Conservation (phyloP, 805 yeast species). For the Kodamaea kakaduensis region DNA sequence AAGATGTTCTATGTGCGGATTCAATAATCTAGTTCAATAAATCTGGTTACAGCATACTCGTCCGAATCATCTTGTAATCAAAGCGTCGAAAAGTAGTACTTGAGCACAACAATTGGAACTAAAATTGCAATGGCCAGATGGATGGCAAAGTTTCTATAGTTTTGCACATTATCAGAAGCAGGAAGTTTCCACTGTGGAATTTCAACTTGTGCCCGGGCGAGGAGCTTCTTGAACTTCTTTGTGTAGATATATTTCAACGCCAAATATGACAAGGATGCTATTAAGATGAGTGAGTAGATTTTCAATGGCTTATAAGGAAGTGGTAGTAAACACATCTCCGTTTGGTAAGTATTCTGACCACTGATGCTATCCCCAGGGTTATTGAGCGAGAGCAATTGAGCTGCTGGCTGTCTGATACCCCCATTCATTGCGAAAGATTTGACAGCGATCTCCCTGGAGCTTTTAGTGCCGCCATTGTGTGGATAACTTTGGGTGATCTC, state of each 20-base stretch:
- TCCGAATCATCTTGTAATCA: too few relatives aligned
- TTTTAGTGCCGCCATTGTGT: slow-evolving; percentile 14
- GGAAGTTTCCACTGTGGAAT: slow-evolving; percentile 3
- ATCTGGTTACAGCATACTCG: too few relatives aligned
- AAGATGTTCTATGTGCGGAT: too few relatives aligned
- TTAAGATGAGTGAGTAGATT: slow-evolving; percentile 12
- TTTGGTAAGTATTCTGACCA: slow-evolving; percentile 26
- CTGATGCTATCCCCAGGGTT: slow-evolving; percentile 29
- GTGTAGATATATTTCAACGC: slow-evolving; percentile 12
- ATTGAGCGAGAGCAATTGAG: slow-evolving; percentile 71
- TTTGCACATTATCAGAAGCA: not conserved
- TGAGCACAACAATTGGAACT: slow-evolving; percentile 6
- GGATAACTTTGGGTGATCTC: slow-evolving; percentile 15
- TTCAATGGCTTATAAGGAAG: slow-evolving; percentile 39
- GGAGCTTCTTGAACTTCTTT: slow-evolving; percentile 1
- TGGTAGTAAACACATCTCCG: slow-evolving; percentile 56
- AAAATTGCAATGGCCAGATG: slow-evolving; percentile 3
- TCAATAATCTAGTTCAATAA: too few relatives aligned
- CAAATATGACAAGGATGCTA: slow-evolving; percentile 13
- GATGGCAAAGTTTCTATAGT: slow-evolving; percentile 2
- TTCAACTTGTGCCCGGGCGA: slow-evolving; percentile 1
- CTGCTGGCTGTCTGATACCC: slow-evolving; percentile 83
- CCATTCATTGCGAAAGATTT: slow-evolving; percentile 91
- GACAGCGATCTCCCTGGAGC: slow-evolving; percentile 65
- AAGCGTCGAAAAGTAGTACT: slow-evolving; percentile 8